phyloP scores from a whole-genome alignment of 768 basidiomycete species.

The Coprinellus aureogranulatus region DNA sequence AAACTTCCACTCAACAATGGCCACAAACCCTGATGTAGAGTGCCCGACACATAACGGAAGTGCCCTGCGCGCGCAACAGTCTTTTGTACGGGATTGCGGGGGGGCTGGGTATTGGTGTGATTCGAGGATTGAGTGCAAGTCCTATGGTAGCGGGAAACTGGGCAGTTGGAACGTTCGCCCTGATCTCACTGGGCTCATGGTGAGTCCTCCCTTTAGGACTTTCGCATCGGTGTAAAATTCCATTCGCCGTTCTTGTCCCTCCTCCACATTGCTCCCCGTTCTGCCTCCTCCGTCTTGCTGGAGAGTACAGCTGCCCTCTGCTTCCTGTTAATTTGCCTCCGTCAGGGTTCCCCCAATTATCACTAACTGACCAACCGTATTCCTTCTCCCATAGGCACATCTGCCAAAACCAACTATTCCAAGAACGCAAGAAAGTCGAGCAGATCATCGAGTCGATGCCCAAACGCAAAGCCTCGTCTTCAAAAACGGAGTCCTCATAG shows the following conservation, averaged over 20 bases:
- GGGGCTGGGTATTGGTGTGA: slow-evolving; percentile 72
- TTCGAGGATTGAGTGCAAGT: slow-evolving; percentile 64
- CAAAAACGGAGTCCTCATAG: slow-evolving; percentile 12
- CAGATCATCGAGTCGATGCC: slow-evolving; percentile 63
- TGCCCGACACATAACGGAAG: slow-evolving; percentile 58
- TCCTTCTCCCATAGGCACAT: slow-evolving; percentile 46
- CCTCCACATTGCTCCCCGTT: background rate
- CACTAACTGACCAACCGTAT: background rate
- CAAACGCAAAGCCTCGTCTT: slow-evolving; percentile 46
- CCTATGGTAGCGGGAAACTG: slow-evolving; percentile 71
- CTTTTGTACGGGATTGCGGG: slow-evolving; percentile 77
- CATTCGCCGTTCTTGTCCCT: too few species aligned
- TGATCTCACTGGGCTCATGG: slow-evolving; percentile 71
- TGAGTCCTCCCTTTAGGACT: slow-evolving; percentile 34
- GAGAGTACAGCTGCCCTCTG: background rate
- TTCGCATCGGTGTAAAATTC: too few species aligned
- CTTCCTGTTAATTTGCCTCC: too few species aligned
- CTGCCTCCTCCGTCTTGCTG: too few species aligned
- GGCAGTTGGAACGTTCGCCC: slow-evolving; percentile 72
- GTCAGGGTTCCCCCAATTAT: too few species aligned
- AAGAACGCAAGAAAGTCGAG: slow-evolving; percentile 54
- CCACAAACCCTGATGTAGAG: slow-evolving; percentile 35
- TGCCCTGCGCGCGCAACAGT: slow-evolving; percentile 77
- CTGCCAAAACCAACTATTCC: slow-evolving; percentile 54
- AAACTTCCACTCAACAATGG: too few species aligned